Evolutionary conservation across 2,329 filamentous ascomycete genomes (phyloP).

Genomic region (Aureobasidium subglaciale): DNA sequence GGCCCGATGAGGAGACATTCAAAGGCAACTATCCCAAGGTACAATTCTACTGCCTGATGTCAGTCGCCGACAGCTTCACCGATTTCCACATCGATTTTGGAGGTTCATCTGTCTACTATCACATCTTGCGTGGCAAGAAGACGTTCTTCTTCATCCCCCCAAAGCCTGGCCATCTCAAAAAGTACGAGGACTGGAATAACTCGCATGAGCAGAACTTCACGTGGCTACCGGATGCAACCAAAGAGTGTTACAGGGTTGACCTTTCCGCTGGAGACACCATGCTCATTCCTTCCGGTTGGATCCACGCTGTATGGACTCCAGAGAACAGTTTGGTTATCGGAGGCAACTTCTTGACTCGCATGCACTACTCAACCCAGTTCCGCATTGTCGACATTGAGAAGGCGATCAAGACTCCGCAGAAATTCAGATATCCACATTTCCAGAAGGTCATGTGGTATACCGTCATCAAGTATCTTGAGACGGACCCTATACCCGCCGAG

Average conservation of each 20-base stretch:
- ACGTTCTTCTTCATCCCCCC: constrained; percentile 67
- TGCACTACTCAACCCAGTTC: constrained; percentile 62
- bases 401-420: constrained; percentile 56
- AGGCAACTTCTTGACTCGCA: constrained; percentile 60
- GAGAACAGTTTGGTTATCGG: constrained; percentile 63
- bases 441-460: constrained; percentile 65
- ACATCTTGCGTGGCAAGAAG: constrained; percentile 61
- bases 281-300: constrained; percentile 65
- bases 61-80: constrained; percentile 62
- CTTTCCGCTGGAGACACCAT: constrained; percentile 61
- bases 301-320: constrained; percentile 65
- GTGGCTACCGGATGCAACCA: constrained; percentile 57
- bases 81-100: constrained; percentile 69
- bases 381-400: constrained; percentile 60
- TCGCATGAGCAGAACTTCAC: constrained; percentile 59
- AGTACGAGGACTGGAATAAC: constrained; percentile 65
- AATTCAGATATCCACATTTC: constrained; percentile 62
- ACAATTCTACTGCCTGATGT: constrained; percentile 65
- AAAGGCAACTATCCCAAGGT: constrained; percentile 55
- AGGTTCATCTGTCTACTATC: constrained; percentile 63
- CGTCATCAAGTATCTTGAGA: constrained; percentile 55
- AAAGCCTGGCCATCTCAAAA: constrained; percentile 60
- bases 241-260: constrained; percentile 61
- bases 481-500: constrained; percentile 54
- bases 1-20: constrained; percentile 46